Evolutionary conservation across 78 protist species (phyloP), one percentile per base, ranked within the genome.

Genomic region (Dictyostelium firmibasis): DNA sequence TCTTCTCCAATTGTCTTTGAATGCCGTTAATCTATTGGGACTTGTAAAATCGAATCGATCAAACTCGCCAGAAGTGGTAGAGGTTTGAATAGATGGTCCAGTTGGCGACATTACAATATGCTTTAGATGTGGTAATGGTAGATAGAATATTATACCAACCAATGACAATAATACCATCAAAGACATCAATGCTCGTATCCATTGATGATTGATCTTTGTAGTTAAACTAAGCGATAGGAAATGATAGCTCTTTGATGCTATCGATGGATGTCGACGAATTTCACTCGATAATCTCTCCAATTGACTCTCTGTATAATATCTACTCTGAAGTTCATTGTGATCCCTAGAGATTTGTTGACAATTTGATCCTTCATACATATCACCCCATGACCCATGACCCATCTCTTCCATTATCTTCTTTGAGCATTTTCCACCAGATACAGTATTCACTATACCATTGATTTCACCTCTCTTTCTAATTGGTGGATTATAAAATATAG

Each of bases 1-100:
- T 9, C 94, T 18, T 10, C 69, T 35, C 94, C 94, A 89, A 50
- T 89, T 81, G n/a, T 81, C 87, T 47, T 89, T 89, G 60, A 89
- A 81, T 29, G 60, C 50, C 2, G 43, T 29, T n/a, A 44, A 11
- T 25, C 60, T 47, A 1, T 20, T 57, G 16, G 36, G 23, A 67
- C 10, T 67, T 11, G 10, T 29, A 18, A 67, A 67, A 33, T 72
- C 79, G 6, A 31, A 29, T 8, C 18, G 33, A 16, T 81, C 86
- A 47, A 47, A 81, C 10, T 33, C 72, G 6, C 2, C 20, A 6
- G 9, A 2, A 23, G 75, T 36, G 1, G n/a, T 29, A 2, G 85
- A 4, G 20, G 64, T 43, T 31, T 87, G 83, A 29, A 89, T 81
- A 10, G 33, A 79, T 16, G 86, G 82, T 2, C 75, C 29, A 11